phyloP scores from a whole-genome alignment of 768 basidiomycete species.

The Holtermanniella nyarrowii region DNA sequence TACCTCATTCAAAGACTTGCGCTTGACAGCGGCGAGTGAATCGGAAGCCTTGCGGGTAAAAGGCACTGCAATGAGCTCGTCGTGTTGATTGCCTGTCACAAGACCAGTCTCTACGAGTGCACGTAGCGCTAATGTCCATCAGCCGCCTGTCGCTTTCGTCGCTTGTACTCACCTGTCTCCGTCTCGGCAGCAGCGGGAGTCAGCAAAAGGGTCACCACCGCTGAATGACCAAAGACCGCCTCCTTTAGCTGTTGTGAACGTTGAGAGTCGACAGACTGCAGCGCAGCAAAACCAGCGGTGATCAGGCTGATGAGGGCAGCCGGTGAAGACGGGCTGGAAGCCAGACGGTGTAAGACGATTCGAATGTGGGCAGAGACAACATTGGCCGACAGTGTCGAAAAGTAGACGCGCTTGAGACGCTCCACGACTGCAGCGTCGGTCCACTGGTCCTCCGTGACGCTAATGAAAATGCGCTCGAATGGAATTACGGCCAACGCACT shows the following conservation, averaged over 20 bases:
- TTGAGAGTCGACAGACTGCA: neutral
- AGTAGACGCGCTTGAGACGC: neutral
- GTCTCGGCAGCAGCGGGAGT: neutral
- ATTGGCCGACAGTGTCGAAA: neutral
- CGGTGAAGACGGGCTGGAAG: neutral
- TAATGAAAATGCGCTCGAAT: neutral
- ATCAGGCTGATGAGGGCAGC: neutral
- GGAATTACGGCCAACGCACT: neutral
- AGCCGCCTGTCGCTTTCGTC: neutral
- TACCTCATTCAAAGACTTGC: conserved; percentile 7
- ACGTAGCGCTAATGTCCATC: neutral
- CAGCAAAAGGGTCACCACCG: neutral
- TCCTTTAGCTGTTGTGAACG: neutral
- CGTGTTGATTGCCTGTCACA: neutral
- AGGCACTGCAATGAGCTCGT: neutral
- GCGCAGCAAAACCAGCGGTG: neutral
- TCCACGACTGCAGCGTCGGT: neutral
- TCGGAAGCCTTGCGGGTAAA: neutral
- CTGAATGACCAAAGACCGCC: neutral
- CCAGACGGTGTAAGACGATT: neutral
- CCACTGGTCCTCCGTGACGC: neutral
- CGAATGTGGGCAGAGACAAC: neutral
- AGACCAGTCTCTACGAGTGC: neutral
- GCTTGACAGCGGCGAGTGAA: conserved; percentile 4
- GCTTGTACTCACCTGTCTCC: neutral